Evolutionary conservation across 106 monocot genomes (phyloP).

Genomic region (Phalaenopsis aphrodite): DNA sequence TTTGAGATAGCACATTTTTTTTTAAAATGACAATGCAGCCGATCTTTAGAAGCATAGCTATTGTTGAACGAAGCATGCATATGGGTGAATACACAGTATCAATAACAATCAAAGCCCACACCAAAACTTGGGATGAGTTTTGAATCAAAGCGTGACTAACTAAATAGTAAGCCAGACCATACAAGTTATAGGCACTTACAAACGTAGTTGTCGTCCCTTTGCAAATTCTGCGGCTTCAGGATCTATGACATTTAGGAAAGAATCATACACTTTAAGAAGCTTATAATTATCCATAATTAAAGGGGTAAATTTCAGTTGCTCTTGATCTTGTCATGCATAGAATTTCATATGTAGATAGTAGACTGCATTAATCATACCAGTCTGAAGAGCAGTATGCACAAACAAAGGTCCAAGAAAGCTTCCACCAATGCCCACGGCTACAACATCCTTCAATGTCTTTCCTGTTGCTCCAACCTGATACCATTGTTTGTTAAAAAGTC

Average conservation of each 20-base stretch:
- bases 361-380: slow-evolving; percentile 36
- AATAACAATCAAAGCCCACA: not conserved
- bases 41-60: not conserved
- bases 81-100: not conserved
- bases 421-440: slow-evolving; percentile 90
- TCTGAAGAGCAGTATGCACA: slow-evolving; percentile 95
- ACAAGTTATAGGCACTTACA: slow-evolving; percentile 39
- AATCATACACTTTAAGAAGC: not conserved
- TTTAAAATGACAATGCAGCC: not conserved
- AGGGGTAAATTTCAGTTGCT: not conserved
- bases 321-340: not conserved
- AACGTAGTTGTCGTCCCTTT: slow-evolving; percentile 79
- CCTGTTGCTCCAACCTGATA: slow-evolving; percentile 90
- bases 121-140: not conserved
- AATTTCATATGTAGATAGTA: slow-evolving; percentile 4
- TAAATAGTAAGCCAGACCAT: not conserved
- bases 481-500: not conserved
- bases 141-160: not conserved
- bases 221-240: slow-evolving; percentile 73
- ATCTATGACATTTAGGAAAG: slow-evolving; percentile 36
- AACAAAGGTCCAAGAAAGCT: slow-evolving; percentile 93
- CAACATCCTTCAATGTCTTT: slow-evolving; percentile 79
- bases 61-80: not conserved
- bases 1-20: too few relatives aligned
- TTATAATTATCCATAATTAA: not conserved